Conservation (phyloP, 2,329 filamentous ascomycete genomes). For the Cladosporium sp. region DNA sequence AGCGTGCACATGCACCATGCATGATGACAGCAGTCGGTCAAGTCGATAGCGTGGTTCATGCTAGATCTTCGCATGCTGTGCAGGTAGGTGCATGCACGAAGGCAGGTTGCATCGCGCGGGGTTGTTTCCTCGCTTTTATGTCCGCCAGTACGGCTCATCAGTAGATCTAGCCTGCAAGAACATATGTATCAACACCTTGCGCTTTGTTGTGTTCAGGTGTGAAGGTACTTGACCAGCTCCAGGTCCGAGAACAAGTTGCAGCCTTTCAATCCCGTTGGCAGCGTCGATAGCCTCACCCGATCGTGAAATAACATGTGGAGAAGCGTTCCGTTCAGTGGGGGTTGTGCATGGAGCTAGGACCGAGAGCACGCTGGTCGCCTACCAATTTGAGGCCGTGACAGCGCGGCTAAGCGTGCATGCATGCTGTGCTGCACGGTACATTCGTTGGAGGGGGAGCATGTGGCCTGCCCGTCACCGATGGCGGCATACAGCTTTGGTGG, state of each 20-base stretch:
- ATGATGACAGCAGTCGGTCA: neutral
- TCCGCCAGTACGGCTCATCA: too few relatives aligned
- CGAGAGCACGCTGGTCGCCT: conserved; percentile 6
- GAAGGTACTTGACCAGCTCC: too few relatives aligned
- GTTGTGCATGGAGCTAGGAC: conserved; percentile 9
- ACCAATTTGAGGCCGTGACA: neutral
- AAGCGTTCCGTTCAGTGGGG: conserved; percentile 5
- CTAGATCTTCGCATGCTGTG: neutral
- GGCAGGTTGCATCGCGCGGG: neutral
- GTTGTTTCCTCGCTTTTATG: neutral
- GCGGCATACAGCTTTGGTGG: neutral
- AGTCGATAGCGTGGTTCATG: neutral
- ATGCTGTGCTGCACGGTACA: neutral
- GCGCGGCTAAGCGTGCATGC: conserved; percentile 7
- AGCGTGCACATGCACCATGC: neutral
- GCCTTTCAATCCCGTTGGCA: neutral
- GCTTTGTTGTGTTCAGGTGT: neutral
- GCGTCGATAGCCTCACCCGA: neutral
- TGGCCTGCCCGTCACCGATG: conserved; percentile 1
- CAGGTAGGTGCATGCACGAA: neutral
- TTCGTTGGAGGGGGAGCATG: neutral
- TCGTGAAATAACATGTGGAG: conserved; percentile 5
- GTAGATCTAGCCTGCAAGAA: too few relatives aligned
- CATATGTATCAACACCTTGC: too few relatives aligned
- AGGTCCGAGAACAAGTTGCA: neutral